Evolutionary conservation across 495 filamentous ascomycete species (phyloP), one percentile per base, ranked within the genome.

Genomic region (Hypoxylon cercidicola): DNA sequence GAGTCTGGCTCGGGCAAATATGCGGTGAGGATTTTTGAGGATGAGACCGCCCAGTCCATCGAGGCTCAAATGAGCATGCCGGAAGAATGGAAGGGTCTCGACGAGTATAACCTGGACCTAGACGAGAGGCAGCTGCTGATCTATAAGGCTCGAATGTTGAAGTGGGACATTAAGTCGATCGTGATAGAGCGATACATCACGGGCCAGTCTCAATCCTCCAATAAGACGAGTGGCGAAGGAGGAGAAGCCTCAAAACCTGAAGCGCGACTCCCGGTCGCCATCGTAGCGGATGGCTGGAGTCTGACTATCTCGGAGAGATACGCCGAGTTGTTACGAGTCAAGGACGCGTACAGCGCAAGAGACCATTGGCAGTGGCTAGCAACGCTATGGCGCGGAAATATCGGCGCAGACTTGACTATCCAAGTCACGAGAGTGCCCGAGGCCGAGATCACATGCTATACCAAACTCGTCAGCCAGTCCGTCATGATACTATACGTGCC

Each of bases 351-450:
- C 72, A 84, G 85, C 1, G 88, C 91, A 0, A 79, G 91, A 25
- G 93, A 99, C 70, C 95, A 99, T 73, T 99, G 95, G 95, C 93
- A 97, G 76, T 97, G 95, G 95, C 92, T 94, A 81, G 95, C 94
- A 23, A 95, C 91, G 49, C 83, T 97, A 2, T 99, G 94, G 94
- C 88, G 93, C 1, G 90, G 91, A 1, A 90, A 91, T 51, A 84
- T 94, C 0, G 93, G 92, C 0, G 86, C 93, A 0, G 95, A 99
- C 76, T 81, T 97, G 60, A 96, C 92, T 0, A 84, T 99, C 18
- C 94, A 86, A 64, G 83, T 89, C 34, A 77, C 79, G 60, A 57
- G 49, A n/a, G 57, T 51, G 3, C 41, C 45, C 1, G 68, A 70
- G 15, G 66, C 72, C 15, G 68, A 74, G 44, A 30, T 71, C 30